A percentile compares a stretch with the other conserved stretches of the same genome.
These are phyloP conservation scores for Thozetella sp. DNA, from an alignment of 495 filamentous ascomycete genomes.

Conservation along the genomic window DNA sequence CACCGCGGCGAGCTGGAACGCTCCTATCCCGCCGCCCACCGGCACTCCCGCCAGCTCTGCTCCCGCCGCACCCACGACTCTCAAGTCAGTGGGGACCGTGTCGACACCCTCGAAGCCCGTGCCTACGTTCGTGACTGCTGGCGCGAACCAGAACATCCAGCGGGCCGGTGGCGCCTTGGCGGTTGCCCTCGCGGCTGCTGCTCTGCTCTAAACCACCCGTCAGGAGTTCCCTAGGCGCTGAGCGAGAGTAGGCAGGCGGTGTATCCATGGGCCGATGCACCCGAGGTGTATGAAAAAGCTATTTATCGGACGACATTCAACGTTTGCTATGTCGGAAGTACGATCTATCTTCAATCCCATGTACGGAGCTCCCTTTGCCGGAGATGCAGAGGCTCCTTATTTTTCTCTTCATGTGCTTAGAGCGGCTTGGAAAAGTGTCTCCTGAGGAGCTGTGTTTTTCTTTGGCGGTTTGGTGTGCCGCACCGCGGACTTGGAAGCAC, in stretches of 20 bases:
- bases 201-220: constrained; percentile 29
- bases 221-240: neutral
- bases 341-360: neutral
- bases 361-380: neutral
- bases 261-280: neutral
- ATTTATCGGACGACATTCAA: neutral
- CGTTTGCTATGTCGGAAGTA: neutral
- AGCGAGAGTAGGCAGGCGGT: neutral
- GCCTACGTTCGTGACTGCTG: constrained; percentile 25
- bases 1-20: constrained; percentile 14
- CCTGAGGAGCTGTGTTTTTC: neutral
- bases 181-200: constrained; percentile 28
- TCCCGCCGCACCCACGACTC: constrained; percentile 14
- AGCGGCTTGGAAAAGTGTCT: neutral
- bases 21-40: constrained; percentile 9
- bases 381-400: neutral
- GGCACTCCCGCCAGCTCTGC: constrained; percentile 16
- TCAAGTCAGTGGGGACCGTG: constrained; percentile 16
- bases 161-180: constrained; percentile 32
- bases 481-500: neutral
- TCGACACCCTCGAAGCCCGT: constrained; percentile 9
- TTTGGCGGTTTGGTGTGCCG: neutral
- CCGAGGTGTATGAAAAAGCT: neutral
- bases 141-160: constrained; percentile 23
- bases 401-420: neutral